Evolutionary conservation across 2,329 filamentous ascomycete genomes (phyloP).

Genomic region (Ramularia endophylla): DNA sequence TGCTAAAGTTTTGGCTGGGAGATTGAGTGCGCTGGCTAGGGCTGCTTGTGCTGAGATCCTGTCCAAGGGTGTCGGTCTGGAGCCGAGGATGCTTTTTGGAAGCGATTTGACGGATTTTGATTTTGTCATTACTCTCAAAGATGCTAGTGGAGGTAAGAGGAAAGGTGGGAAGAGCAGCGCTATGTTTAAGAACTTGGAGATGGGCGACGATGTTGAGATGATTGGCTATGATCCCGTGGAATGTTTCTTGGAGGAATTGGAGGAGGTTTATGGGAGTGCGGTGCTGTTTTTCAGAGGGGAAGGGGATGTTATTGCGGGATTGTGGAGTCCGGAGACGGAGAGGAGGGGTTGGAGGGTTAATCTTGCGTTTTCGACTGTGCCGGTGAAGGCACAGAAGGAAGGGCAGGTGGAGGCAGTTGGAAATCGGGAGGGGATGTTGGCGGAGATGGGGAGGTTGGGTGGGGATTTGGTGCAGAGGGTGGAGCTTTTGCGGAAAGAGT

Average conservation of each 20-base stretch:
- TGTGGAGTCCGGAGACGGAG: conserved; percentile 57
- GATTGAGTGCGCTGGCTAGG: conserved; percentile 75
- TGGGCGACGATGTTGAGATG: conserved; percentile 42
- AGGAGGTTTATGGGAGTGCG: conserved; percentile 58
- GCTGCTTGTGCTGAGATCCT: conserved; percentile 59
- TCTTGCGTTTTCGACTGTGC: conserved; percentile 61
- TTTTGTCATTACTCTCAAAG: conserved; percentile 68
- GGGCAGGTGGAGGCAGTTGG: conserved; percentile 42
- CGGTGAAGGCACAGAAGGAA: conserved; percentile 34
- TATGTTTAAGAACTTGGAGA: conserved; percentile 81
- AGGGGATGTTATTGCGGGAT: conserved; percentile 54
- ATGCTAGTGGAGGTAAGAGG: background rate
- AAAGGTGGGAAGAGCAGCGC: conserved; percentile 36
- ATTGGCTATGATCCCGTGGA: conserved; percentile 56
- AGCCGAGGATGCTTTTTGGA: conserved; percentile 62
- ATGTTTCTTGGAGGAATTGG: conserved; percentile 62
- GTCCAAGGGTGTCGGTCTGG: conserved; percentile 24
- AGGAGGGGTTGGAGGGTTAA: conserved; percentile 63
- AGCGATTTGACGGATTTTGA: conserved; percentile 73
- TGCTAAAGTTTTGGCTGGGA: conserved; percentile 73
- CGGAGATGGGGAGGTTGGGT: conserved; percentile 63
- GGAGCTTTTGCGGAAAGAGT: too few species aligned
- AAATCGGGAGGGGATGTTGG: conserved; percentile 33
- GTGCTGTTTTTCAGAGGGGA: conserved; percentile 69
- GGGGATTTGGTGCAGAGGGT: conserved; percentile 60